A percentile compares a stretch with the other conserved stretches of the same genome.
Evolutionary conservation across 2,329 filamentous ascomycete genomes (phyloP).

Genomic region (Ophiocordyceps camponoti-floridani): DNA sequence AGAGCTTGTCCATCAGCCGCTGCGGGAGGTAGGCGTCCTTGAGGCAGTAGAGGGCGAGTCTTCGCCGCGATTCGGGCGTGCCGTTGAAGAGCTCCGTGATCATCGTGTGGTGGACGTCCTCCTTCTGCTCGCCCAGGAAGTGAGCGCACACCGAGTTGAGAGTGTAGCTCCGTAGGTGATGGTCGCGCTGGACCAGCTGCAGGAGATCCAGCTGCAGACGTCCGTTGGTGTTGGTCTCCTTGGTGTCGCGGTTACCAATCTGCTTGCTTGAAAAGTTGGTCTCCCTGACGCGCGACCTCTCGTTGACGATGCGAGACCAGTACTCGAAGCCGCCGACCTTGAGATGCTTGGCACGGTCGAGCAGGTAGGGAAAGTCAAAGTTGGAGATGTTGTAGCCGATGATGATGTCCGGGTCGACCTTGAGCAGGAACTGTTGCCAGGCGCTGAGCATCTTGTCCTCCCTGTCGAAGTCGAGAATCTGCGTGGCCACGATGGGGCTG

Average conservation of each 20-base stretch:
- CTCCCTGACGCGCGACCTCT: conserved; percentile 54
- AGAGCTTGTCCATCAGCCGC: conserved; percentile 88
- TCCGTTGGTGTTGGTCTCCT: conserved; percentile 86
- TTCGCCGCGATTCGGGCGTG: conserved; percentile 76
- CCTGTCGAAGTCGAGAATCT: conserved; percentile 65
- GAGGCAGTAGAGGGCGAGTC: conserved; percentile 86
- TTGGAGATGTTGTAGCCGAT: conserved; percentile 98
- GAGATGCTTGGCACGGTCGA: conserved; percentile 73
- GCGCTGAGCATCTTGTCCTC: conserved; percentile 83
- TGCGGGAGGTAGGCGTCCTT: conserved; percentile 96
- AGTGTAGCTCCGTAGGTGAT: conserved; percentile 91
- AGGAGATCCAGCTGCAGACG: conserved; percentile 82
- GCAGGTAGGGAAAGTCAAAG: conserved; percentile 93
- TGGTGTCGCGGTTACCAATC: conserved; percentile 91
- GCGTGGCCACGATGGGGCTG: conserved; percentile 84
- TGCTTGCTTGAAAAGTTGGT: conserved; percentile 94
- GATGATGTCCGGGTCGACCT: conserved; percentile 90
- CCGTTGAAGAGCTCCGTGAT: conserved; percentile 97
- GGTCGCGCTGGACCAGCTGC: conserved; percentile 87
- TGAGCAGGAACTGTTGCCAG: conserved; percentile 79
- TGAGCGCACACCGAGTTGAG: conserved; percentile 91
- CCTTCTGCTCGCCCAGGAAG: conserved; percentile 92
- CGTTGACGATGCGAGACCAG: conserved; percentile 63
- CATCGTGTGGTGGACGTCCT: conserved; percentile 98
- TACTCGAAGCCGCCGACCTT: conserved; percentile 68